These are phyloP conservation scores for Pseudogymnoascus sp. DNA, from an alignment of 2,329 filamentous ascomycete genomes.

Conservation along the genomic window DNA sequence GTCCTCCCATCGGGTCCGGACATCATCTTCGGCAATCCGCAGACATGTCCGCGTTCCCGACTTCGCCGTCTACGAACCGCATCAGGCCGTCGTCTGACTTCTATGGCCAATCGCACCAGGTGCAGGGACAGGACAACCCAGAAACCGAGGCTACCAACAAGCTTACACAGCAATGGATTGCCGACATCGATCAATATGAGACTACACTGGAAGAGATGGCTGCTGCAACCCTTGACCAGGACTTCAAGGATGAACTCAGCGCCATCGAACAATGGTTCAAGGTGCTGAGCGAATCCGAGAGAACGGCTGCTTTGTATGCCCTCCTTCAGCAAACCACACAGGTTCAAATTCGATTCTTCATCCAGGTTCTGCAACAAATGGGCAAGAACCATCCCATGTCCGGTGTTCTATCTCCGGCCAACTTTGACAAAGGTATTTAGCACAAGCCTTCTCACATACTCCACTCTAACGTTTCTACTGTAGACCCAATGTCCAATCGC, in stretches of 20 bases:
- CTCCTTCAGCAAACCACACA: slow-evolving; percentile 96
- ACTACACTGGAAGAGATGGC: slow-evolving; percentile 99
- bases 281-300: slow-evolving; percentile 90
- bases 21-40: slow-evolving; percentile 90
- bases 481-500: slow-evolving; percentile 95
- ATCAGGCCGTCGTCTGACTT: slow-evolving; percentile 94
- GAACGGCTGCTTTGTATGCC: slow-evolving; percentile 90
- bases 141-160: slow-evolving; percentile 83
- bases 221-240: slow-evolving; percentile 93
- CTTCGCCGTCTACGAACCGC: slow-evolving; percentile 60
- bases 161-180: slow-evolving; percentile 96
- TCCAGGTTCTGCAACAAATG: slow-evolving; percentile 98
- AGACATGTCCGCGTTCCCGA: slow-evolving; percentile 80
- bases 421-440: slow-evolving; percentile 82
- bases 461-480: slow-evolving; percentile 12
- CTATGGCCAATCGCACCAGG: slow-evolving; percentile 68
- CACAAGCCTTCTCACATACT: slow-evolving; percentile 8
- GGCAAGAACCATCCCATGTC: slow-evolving; percentile 97
- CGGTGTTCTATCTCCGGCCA: slow-evolving; percentile 84
- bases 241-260: slow-evolving; percentile 98
- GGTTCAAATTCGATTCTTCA: slow-evolving; percentile 98
- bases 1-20: slow-evolving; percentile 70
- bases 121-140: slow-evolving; percentile 55
- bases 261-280: slow-evolving; percentile 99
- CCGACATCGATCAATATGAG: slow-evolving; percentile 97